Evolutionary conservation across 108 stramenopile species (phyloP), one percentile per base, ranked within the genome.

Genomic region (Pinguiococcus pyrenoidosus): DNA sequence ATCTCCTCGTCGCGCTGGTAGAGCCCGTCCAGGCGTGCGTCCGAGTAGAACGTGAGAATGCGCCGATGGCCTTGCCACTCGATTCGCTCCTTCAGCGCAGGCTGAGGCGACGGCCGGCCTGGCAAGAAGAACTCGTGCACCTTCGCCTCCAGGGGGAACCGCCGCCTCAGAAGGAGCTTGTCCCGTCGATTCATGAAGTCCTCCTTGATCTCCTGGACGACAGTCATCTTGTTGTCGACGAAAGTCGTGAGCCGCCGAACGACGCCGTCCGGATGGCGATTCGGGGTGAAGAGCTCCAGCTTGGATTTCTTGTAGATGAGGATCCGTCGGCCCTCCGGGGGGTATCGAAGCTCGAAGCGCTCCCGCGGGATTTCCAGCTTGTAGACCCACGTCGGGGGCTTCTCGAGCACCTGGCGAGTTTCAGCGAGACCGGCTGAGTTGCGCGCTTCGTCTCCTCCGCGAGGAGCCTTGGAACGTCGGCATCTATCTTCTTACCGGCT

Each of bases 221-320:
- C 25, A 6, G 66, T 70, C 41, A 64, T 39, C 2, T 34, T 49
- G 0, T 24, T n/a, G 44, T 84, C 83, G 35, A 55, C 43, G 49
- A 66, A 82, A 7, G 44, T 32, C 9, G 66, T 64, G 13, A 79
- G 43, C 17, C 76, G 66, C 37, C 33, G 27, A 4, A 57, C 76
- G 27, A 82, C 32, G 23, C 80, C 76, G 44, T 80, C 66, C 7
- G 47, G 36, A 46, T 85, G 75, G 2, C 53, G 17, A 36, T 35
- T 40, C 12, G 51, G 47, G 12, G 78, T 77, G 51, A 79, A 82
- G 10, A 75, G 51, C 42, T 81, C 78, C 7, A 78, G 45, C 56
- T 75, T 82, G 30, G 74, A 54, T 48, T 66, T 44, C 17, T 61
- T 22, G 42, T 73, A 73, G 21, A 69, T 56, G 32, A 74, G 41